phyloP scores from a whole-genome alignment of 345 rosid species.

The Nephelium lappaceum region DNA sequence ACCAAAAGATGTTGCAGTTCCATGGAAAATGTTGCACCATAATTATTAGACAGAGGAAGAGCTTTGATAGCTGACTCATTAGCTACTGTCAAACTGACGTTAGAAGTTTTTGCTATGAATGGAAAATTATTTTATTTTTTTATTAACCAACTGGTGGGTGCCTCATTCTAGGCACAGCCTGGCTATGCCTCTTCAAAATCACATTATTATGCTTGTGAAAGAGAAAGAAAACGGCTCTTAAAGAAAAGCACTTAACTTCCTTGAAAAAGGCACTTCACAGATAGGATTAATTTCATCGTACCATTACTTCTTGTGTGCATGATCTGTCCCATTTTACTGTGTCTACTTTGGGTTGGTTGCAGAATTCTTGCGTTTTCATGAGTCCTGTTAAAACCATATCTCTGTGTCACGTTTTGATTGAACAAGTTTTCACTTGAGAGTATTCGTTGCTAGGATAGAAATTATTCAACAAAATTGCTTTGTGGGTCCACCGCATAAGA shows the following conservation, averaged over 20 bases:
- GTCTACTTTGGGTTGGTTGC: not conserved
- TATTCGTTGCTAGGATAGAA: too few relatives aligned
- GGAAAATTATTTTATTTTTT: not conserved
- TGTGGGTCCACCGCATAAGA: too few relatives aligned
- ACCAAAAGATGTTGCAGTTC: not conserved
- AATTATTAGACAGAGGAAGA: not conserved
- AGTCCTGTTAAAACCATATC: too few relatives aligned
- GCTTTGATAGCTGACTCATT: not conserved
- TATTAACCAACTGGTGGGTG: not conserved
- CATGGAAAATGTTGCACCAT: not conserved
- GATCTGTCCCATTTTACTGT: not conserved
- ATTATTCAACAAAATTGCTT: too few relatives aligned
- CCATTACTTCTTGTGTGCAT: not conserved
- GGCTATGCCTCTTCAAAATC: not conserved
- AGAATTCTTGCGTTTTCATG: not conserved
- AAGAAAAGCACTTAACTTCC: not conserved
- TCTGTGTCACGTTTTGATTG: too few relatives aligned
- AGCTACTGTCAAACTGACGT: not conserved
- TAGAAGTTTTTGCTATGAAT: constrained; percentile 8
- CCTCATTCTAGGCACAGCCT: not conserved
- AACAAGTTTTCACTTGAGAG: too few relatives aligned
- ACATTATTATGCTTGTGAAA: constrained; percentile 9
- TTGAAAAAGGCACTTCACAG: not conserved
- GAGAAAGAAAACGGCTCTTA: not conserved
- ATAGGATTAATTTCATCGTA: not conserved